Evolutionary conservation across 108 stramenopile genomes (phyloP).

Genomic region (Nitzschia palea): DNA sequence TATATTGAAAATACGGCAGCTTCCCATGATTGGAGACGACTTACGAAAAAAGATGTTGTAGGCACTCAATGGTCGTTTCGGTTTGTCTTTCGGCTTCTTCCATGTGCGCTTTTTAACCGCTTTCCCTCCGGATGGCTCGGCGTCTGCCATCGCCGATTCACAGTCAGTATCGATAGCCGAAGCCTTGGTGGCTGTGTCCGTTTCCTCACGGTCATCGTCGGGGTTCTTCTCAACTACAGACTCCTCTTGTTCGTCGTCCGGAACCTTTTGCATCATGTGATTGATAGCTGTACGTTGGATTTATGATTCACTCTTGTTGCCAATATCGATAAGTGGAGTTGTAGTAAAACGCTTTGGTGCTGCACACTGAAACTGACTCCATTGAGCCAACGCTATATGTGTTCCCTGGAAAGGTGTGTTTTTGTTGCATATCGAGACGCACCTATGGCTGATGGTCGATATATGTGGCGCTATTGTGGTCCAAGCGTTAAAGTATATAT

Average conservation of each 20-base stretch:
- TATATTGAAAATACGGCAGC: background rate
- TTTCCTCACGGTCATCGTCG: constrained; percentile 14
- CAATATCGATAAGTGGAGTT: too few relatives aligned
- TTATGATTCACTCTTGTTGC: too few relatives aligned
- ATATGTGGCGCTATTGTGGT: too few relatives aligned
- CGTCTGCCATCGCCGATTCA: background rate
- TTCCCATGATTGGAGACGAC: background rate
- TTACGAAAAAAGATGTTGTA: constrained; percentile 46
- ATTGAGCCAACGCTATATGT: too few relatives aligned
- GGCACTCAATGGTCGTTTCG: constrained; percentile 39
- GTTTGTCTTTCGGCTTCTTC: constrained; percentile 45
- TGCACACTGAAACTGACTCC: too few relatives aligned
- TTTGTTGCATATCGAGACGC: too few relatives aligned
- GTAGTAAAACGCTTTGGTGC: too few relatives aligned
- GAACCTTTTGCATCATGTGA: constrained; percentile 16
- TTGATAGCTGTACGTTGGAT: background rate
- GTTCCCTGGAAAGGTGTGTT: too few relatives aligned
- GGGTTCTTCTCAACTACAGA: constrained; percentile 40
- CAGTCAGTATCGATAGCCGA: background rate
- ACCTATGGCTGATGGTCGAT: too few relatives aligned
- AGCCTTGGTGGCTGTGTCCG: background rate
- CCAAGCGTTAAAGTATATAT: too few relatives aligned
- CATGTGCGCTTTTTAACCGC: constrained; percentile 26
- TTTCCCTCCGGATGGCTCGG: background rate
- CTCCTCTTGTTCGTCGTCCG: constrained; percentile 58